A percentile compares a stretch with the other conserved stretches of the same genome.
Conservation (phyloP, 1,284 basidiomycete species). For the Irpex sp. region DNA sequence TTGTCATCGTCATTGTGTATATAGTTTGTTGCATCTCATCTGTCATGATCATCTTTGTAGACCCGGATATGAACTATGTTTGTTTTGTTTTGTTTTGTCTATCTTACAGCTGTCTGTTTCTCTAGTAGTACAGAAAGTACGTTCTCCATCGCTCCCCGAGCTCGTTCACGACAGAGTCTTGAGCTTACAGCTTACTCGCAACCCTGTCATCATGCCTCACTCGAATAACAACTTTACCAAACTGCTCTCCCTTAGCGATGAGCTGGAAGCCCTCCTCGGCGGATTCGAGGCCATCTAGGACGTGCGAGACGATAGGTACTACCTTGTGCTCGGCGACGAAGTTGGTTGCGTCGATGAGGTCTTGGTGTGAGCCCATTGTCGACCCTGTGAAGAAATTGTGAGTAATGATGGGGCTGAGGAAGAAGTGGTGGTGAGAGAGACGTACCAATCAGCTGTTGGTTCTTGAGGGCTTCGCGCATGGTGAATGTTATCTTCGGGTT, state of each 20-base stretch:
- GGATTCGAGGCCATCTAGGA: constrained; percentile 66
- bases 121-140: not conserved
- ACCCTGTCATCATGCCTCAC: constrained; percentile 20
- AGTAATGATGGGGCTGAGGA: too few species aligned
- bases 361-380: constrained; percentile 82
- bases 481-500: constrained; percentile 61
- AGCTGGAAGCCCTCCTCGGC: constrained; percentile 72
- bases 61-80: not conserved
- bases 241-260: constrained; percentile 59
- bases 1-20: not conserved
- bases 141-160: not conserved
- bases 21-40: not conserved
- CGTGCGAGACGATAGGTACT: constrained; percentile 71
- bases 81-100: not conserved
- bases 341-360: constrained; percentile 70
- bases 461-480: constrained; percentile 77
- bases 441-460: constrained; percentile 72
- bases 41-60: not conserved
- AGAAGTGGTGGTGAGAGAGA: too few species aligned
- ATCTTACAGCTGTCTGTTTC: not conserved
- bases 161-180: not conserved
- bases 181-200: constrained; percentile 7
- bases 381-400: constrained; percentile 50
- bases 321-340: constrained; percentile 72
- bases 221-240: constrained; percentile 73